phyloP scores from a whole-genome alignment of 306 rosid species.

The Medicago arabica region DNA sequence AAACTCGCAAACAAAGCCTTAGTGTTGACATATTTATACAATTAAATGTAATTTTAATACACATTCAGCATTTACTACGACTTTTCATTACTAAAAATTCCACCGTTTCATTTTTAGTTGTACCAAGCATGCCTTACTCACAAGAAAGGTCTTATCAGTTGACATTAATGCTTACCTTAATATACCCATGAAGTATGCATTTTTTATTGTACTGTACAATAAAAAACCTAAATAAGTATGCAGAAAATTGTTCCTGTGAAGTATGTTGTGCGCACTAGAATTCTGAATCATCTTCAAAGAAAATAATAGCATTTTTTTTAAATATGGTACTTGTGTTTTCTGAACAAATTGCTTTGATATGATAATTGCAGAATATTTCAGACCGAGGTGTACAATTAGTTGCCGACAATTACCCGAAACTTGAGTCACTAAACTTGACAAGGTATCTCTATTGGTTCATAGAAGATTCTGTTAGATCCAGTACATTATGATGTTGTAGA shows the following conservation, averaged over 20 bases:
- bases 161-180: neutral
- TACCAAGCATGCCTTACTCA: neutral
- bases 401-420: conserved; percentile 65
- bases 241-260: neutral
- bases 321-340: conserved; percentile 15
- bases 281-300: conserved; percentile 13
- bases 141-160: neutral
- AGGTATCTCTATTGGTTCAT: conserved; percentile 54
- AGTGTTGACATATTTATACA: too few species aligned
- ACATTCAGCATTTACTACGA: neutral
- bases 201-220: too few species aligned
- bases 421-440: conserved; percentile 67
- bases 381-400: conserved; percentile 62
- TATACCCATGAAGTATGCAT: too few species aligned
- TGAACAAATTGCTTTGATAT: conserved; percentile 44
- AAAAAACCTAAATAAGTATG: neutral
- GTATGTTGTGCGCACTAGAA: neutral
- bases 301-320: neutral
- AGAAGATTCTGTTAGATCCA: conserved; percentile 36
- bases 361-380: conserved; percentile 64
- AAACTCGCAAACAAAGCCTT: too few species aligned
- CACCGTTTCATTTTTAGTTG: neutral
- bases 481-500: neutral
- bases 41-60: neutral
- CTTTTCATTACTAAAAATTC: neutral